A percentile compares a stretch with the other conserved stretches of the same genome.
Conservation (phyloP, 1,139 yeast genomes). For the Debaryomyces nepalensis region DNA sequence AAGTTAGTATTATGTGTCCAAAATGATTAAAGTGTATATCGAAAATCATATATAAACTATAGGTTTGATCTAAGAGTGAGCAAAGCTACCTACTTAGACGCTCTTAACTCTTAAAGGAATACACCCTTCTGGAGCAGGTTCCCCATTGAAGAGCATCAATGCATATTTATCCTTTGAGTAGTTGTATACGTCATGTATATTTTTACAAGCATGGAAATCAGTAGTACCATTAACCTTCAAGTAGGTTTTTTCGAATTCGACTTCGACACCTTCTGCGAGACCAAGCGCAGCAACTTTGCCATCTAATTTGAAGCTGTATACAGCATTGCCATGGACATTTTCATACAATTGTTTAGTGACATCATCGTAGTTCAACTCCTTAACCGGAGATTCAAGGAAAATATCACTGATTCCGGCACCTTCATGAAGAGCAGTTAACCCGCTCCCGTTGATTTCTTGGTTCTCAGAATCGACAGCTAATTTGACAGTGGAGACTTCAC, state of each 20-base stretch:
- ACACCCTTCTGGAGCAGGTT: slow-evolving; percentile 24
- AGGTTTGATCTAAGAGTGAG: no score
- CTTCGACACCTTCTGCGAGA: slow-evolving; percentile 20
- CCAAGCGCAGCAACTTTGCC: slow-evolving; percentile 10
- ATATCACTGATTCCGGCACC: slow-evolving; percentile 61
- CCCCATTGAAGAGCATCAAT: slow-evolving; percentile 22
- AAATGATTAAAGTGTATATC: no score
- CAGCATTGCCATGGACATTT: slow-evolving; percentile 12
- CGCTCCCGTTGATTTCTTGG: slow-evolving; percentile 28
- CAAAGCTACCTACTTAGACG: no score
- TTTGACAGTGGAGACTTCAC: slow-evolving; percentile 1
- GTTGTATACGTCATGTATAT: slow-evolving; percentile 50
- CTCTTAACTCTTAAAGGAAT: slow-evolving; percentile 20
- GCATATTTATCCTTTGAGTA: slow-evolving; percentile 36
- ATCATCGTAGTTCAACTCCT: slow-evolving; percentile 17
- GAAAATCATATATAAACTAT: no score
- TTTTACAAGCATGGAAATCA: slow-evolving; percentile 44
- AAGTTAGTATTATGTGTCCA: no score
- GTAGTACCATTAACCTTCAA: slow-evolving; percentile 35
- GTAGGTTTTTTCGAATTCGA: slow-evolving; percentile 26
- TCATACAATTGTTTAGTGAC: neutral
- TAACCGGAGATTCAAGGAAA: slow-evolving; percentile 34
- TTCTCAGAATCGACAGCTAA: slow-evolving; percentile 26
- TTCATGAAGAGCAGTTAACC: slow-evolving; percentile 46
- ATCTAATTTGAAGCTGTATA: slow-evolving; percentile 8